Percentiles rank a stretch among this genome's conserved stretches.
Evolutionary conservation across 257 asterid genomes (phyloP).

Genomic region (Osmanthus fragrans): DNA sequence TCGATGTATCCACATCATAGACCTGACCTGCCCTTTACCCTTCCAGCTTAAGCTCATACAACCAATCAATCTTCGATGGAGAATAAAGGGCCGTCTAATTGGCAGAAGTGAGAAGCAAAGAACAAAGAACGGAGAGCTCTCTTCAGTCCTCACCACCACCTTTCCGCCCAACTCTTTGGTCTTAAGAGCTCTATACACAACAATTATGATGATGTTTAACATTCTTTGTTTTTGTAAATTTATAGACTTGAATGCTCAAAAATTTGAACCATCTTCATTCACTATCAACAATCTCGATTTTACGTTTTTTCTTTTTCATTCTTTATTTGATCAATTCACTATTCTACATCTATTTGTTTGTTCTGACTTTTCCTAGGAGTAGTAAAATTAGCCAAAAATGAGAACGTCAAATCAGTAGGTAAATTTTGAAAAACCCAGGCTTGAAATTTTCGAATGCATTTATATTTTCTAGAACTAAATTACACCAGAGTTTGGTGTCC

Average conservation of each 20-base stretch:
- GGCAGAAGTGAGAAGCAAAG: background rate
- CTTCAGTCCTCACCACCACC: too few species aligned
- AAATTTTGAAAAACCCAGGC: background rate
- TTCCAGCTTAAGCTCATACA: background rate
- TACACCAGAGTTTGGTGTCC: background rate
- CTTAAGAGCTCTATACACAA: background rate
- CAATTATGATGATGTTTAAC: too few species aligned
- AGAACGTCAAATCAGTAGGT: background rate
- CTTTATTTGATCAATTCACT: background rate
- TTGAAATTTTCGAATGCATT: background rate
- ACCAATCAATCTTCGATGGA: background rate
- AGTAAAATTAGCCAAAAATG: background rate
- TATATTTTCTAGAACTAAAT: background rate
- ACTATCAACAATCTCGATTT: background rate
- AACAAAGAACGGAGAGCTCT: background rate
- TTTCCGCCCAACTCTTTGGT: background rate
- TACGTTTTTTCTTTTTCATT: too few species aligned
- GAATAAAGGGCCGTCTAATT: background rate
- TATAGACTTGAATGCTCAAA: too few species aligned
- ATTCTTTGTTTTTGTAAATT: too few species aligned
- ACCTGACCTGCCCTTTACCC: background rate
- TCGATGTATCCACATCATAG: background rate
- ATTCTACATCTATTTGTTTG: background rate
- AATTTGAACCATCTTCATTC: too few species aligned
- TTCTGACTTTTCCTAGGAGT: background rate